These are phyloP conservation scores for Fraxinus baroniana DNA, from an alignment of 305 asterid species.

Conservation along the genomic window DNA sequence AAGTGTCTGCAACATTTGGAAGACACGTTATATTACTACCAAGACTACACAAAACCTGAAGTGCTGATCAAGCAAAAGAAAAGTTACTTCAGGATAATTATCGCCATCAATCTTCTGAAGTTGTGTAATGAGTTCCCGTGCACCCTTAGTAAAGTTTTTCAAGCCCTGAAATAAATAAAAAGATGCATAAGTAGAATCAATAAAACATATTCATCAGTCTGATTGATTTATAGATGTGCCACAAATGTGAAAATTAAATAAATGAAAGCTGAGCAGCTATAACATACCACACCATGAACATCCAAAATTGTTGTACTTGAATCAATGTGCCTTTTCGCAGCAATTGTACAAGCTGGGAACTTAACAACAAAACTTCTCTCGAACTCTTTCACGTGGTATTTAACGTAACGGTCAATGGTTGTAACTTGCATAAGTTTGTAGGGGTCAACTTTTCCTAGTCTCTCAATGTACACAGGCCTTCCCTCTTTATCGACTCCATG, in stretches of 20 bases:
- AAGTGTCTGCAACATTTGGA: conserved; percentile 70
- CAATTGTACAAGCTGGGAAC: conserved; percentile 96
- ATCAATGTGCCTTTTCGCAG: conserved; percentile 95
- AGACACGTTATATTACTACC: conserved; percentile 12
- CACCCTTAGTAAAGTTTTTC: conserved; percentile 80
- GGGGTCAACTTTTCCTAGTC: conserved; percentile 89
- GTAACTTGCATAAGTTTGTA: conserved; percentile 97
- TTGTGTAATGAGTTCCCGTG: conserved; percentile 85
- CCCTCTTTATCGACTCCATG: conserved; percentile 97
- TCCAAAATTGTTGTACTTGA: conserved; percentile 95
- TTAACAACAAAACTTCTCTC: conserved; percentile 73
- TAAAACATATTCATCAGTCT: not conserved
- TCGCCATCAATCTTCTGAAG: conserved; percentile 95
- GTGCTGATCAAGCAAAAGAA: not conserved
- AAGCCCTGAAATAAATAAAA: conserved; percentile 53
- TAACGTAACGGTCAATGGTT: conserved; percentile 79
- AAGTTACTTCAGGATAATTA: conserved; percentile 87
- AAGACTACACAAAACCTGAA: conserved; percentile 21
- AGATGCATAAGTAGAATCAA: not conserved
- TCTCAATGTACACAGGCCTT: conserved; percentile 90
- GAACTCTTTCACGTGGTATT: conserved; percentile 84
- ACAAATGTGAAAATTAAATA: conserved; percentile 15
- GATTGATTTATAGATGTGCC: conserved; percentile 9
- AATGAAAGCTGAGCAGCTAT: conserved; percentile 6
- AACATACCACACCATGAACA: conserved; percentile 95